phyloP scores from a whole-genome alignment of 1,284 basidiomycete species.

The Cerioporus squamosus region DNA sequence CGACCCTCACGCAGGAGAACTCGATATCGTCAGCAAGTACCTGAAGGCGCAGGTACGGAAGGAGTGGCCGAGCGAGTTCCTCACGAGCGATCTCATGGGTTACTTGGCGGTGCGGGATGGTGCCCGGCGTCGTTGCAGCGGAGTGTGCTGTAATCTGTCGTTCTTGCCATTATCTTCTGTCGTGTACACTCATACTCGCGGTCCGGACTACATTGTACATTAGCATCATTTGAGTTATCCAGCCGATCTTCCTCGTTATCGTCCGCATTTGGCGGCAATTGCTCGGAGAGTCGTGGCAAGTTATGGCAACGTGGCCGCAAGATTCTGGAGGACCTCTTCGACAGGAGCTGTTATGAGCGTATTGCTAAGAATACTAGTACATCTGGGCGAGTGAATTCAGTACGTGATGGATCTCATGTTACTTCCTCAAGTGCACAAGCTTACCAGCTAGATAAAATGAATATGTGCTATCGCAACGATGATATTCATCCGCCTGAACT shows the following conservation, averaged over 20 bases:
- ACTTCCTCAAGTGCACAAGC: too few species aligned
- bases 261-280: not conserved
- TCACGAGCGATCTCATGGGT: constrained; percentile 89
- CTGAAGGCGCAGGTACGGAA: constrained; percentile 85
- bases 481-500: constrained; percentile 29
- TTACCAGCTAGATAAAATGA: constrained; percentile 23
- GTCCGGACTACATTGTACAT: constrained; percentile 17
- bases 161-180: not conserved
- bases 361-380: too few species aligned
- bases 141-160: constrained; percentile 41
- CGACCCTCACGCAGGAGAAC: constrained; percentile 77
- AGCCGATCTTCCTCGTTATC: not conserved
- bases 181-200: not conserved
- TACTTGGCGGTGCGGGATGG: constrained; percentile 76
- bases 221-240: constrained; percentile 12
- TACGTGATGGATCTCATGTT: too few species aligned
- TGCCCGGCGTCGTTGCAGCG: constrained; percentile 53
- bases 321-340: too few species aligned
- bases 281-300: too few species aligned
- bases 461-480: constrained; percentile 26
- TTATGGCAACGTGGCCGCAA: too few species aligned
- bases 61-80: constrained; percentile 90
- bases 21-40: constrained; percentile 84
- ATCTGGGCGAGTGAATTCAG: too few species aligned
- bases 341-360: too few species aligned